Evolutionary conservation across 441 rosid genomes (phyloP), one percentile per base, ranked within the genome.

Genomic region (Geranium incanum): DNA sequence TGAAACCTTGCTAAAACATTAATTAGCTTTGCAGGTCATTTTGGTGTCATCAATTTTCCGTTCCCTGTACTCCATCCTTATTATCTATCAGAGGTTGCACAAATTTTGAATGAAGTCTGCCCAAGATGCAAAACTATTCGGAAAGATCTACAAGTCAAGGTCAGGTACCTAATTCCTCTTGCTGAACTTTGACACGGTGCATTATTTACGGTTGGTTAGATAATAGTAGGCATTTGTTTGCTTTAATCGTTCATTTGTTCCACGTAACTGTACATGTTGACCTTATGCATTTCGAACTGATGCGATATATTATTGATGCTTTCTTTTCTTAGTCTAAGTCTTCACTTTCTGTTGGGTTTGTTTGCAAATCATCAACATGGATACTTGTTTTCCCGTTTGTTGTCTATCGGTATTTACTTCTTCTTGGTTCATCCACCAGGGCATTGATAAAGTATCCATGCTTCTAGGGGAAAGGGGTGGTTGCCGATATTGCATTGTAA

Each of bases 401-500:
- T 64, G 62, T 36, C 65, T 70, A 72, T 59, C 70, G 67, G 41
- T 28, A 2, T 67, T 71, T 41, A 68, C 28, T 43, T 68, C 62
- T 36, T 71, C 57, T 63, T 64, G 77, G 52, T 86, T 73, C 73
- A 74, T 80, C 72, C 66, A 75, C 67, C 81, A 92, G 96, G 78
- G 68, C 59, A 74, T 66, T 38, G 66, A 57, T 74, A 64, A 68
- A 9, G 72, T 72, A 70, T 67, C 77, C 23, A 85, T 68, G 78
- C 81, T 64, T 11, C 41, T 33, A 13, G 67, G 76, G 70, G 79
- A 66, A 52, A 74, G 71, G 72, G 77, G 72, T 62, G 86, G 85
- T 73, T 95, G 99, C 86, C 87, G 85, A 74, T 93, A 95, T 75
- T 95, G 99, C 81, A 74, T 13, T 23, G 96, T 93, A 85, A 88